Evolutionary conservation across 768 basidiomycete genomes (phyloP), one percentile per base, ranked within the genome.

Genomic region (Rubroboletus satanas): DNA sequence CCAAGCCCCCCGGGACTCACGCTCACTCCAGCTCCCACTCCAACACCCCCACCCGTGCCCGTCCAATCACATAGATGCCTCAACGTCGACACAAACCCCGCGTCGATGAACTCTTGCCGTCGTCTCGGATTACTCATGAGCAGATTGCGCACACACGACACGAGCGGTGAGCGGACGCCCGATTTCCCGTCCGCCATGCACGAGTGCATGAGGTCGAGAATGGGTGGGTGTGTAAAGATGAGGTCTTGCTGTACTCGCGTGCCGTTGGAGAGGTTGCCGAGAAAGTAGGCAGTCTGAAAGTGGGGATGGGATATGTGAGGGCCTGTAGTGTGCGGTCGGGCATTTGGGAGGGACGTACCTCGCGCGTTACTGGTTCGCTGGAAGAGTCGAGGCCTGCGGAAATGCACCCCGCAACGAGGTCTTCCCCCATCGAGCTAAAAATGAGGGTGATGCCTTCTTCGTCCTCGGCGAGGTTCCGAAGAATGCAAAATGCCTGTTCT

Each of bases 191-290:
- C 82, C 0, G 81, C 77, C n/a, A 90, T 77, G 41, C 82, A 82
- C 7, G 65, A 59, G n/a, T 80, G 80, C 0, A 91, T 71, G 2
- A 80, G 75, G 11, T 66, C 64, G 4, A 90, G 77, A 7, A 90
- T 72, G 6, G 72, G 71, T 0, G 79, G 72, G 53, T 83, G 76
- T 0, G 72, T 62, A n/a, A 84, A 71, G 33, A 91, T 79, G 23
- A 73, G 67, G 38, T 74, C 73, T 52, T 84, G 85, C 42, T 81
- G 77, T 15, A 71, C 66, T 0, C 75, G 66, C 3, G 73, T 67
- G 36, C 83, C 83, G 65, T 90, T 89, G 35, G 83, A 77, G 14
- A 92, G 73, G 66, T 91, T 90, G 0, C 84, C 84, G 0, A 90
- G 77, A 2, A 82, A 71, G 62, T 74, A 82, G 0, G 85, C 78